Percentiles rank a stretch among this genome's conserved stretches.
Evolutionary conservation across 441 rosid genomes (phyloP).

Genomic region (Adansonia gregorii): DNA sequence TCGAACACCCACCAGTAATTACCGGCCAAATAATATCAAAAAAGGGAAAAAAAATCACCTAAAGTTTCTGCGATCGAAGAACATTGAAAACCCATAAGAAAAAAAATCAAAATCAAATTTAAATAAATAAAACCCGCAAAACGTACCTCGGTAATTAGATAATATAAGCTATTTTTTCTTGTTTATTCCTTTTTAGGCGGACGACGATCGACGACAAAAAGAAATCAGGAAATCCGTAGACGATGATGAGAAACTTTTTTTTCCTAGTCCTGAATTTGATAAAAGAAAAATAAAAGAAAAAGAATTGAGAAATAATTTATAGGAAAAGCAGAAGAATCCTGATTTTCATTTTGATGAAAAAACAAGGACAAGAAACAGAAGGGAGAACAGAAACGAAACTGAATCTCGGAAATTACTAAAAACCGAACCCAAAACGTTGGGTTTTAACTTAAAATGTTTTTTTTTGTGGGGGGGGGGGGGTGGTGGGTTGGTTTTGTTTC

Average conservation of each 20-base stretch:
- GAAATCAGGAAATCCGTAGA: neutral
- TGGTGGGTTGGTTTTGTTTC: conserved; percentile 22
- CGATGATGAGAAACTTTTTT: neutral
- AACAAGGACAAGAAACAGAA: neutral
- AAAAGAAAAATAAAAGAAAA: neutral
- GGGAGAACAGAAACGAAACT: neutral
- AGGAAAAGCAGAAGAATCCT: conserved; percentile 8
- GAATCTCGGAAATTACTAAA: neutral
- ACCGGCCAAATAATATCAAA: neutral
- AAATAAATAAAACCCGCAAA: neutral
- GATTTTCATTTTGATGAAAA: neutral
- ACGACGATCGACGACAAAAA: neutral
- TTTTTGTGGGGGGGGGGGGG: neutral
- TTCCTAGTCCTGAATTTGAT: neutral
- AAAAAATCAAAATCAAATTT: neutral
- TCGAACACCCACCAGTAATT: neutral
- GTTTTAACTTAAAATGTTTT: conserved; percentile 4
- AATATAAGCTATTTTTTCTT: neutral
- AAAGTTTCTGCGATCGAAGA: neutral
- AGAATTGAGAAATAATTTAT: conserved; percentile 14
- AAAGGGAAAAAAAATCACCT: neutral
- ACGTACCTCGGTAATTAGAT: conserved; percentile 10
- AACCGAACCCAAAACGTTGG: neutral
- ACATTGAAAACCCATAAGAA: neutral
- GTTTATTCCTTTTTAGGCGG: neutral